These are phyloP conservation scores for Pinus albicaulis DNA, from an alignment of 75 land plant species.

Conservation along the genomic window DNA sequence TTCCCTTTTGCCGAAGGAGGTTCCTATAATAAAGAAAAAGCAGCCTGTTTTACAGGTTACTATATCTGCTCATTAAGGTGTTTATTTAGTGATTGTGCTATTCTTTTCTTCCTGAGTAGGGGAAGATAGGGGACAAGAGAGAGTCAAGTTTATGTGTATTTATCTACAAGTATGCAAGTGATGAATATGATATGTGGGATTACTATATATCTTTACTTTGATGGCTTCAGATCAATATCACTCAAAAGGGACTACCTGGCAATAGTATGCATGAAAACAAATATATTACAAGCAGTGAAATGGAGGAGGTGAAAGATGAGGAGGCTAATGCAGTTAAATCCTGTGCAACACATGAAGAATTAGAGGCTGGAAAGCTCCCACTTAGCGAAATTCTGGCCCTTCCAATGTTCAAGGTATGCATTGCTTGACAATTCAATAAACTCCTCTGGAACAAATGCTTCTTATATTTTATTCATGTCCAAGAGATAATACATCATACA, in stretches of 20 bases:
- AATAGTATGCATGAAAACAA: conserved; percentile 21
- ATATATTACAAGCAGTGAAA: conserved; percentile 15
- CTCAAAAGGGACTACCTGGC: conserved; percentile 39
- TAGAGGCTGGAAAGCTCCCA: conserved; percentile 72
- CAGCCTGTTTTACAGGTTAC: conserved; percentile 82
- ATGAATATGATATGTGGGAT: background rate
- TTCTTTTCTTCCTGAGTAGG: no score
- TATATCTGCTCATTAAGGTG: background rate
- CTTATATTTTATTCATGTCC: no score
- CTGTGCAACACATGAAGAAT: conserved; percentile 60
- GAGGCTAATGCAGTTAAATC: conserved; percentile 22
- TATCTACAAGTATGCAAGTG: no score
- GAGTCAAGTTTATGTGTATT: no score
- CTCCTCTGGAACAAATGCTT: no score
- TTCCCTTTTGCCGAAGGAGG: conserved; percentile 66
- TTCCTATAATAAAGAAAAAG: conserved; percentile 80
- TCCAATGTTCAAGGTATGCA: conserved; percentile 87
- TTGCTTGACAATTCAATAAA: no score
- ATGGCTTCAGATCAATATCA: conserved; percentile 67
- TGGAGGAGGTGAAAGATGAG: conserved; percentile 19
- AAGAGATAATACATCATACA: no score
- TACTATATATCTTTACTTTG: background rate
- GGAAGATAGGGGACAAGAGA: no score
- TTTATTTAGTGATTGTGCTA: background rate
- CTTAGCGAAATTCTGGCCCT: conserved; percentile 74